Evolutionary conservation across 1,284 basidiomycete species (phyloP).

Genomic region (Irpex sp.): DNA sequence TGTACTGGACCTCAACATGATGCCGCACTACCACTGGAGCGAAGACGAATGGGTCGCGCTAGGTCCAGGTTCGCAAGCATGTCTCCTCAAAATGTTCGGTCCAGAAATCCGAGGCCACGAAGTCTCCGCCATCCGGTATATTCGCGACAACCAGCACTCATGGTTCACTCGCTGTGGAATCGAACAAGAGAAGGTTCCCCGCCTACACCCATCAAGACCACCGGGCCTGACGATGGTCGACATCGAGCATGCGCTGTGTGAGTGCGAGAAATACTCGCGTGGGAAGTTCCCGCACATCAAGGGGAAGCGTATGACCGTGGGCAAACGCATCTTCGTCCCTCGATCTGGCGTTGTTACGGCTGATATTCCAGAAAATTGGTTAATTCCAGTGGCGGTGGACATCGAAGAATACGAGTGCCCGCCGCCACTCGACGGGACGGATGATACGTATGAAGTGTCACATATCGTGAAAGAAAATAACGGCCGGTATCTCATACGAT

Average conservation of each 20-base stretch:
- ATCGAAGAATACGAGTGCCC: constrained; percentile 14
- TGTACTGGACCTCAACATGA: constrained; percentile 41
- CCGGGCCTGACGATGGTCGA: constrained; percentile 34
- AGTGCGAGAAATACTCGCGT: constrained; percentile 41
- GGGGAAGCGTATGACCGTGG: constrained; percentile 24
- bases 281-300: constrained; percentile 26
- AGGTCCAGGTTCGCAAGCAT: constrained; percentile 37
- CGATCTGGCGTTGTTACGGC: constrained; percentile 22
- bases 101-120: constrained; percentile 19
- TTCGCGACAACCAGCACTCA: constrained; percentile 33
- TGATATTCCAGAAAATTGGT: constrained; percentile 31
- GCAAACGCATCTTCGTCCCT: constrained; percentile 18
- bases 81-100: constrained; percentile 41
- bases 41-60: constrained; percentile 39
- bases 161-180: constrained; percentile 35
- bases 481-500: constrained; percentile 38
- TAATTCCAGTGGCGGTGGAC: constrained; percentile 6
- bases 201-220: constrained; percentile 19
- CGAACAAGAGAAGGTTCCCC: constrained; percentile 23
- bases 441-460: constrained; percentile 29
- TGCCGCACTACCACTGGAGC: constrained; percentile 33
- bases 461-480: constrained; percentile 31
- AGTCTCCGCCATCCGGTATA: constrained; percentile 34
- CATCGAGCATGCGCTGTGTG: constrained; percentile 44
- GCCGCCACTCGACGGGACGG: constrained; percentile 18